Conservation (phyloP, 2,329 filamentous ascomycete genomes). For the Pseudocercospora crystallina region DNA sequence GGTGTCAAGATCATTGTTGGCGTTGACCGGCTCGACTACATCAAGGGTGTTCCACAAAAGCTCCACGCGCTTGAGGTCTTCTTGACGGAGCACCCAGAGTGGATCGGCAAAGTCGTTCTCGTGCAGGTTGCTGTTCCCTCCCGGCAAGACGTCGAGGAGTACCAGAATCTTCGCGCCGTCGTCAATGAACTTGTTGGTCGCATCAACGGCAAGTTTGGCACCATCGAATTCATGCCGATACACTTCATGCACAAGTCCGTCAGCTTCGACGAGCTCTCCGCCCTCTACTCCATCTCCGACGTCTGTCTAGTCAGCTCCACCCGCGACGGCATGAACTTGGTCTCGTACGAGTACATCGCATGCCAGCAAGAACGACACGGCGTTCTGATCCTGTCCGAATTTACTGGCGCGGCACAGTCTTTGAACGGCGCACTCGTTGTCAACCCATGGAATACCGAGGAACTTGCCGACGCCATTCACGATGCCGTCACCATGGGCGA, state of each 20-base stretch:
- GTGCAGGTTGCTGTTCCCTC: conserved; percentile 95
- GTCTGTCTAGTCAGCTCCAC: conserved; percentile 91
- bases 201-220: conserved; percentile 96
- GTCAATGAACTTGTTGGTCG: conserved; percentile 95
- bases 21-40: conserved; percentile 95
- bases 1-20: conserved; percentile 96
- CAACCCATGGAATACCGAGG: conserved; percentile 98
- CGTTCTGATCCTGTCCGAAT: conserved; percentile 92
- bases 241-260: conserved; percentile 98
- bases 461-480: conserved; percentile 87
- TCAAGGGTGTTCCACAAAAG: conserved; percentile 98
- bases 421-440: conserved; percentile 91
- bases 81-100: conserved; percentile 93
- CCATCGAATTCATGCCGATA: conserved; percentile 97
- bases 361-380: conserved; percentile 88
- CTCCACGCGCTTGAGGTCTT: conserved; percentile 95
- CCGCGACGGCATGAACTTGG: conserved; percentile 98
- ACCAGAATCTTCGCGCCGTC: conserved; percentile 91
- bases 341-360: conserved; percentile 97
- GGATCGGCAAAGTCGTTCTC: conserved; percentile 95
- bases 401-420: conserved; percentile 91
- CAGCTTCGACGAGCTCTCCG: conserved; percentile 89
- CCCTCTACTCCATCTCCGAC: conserved; percentile 88
- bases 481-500: conserved; percentile 96
- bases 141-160: conserved; percentile 93